Evolutionary conservation across 495 filamentous ascomycete genomes (phyloP).

Genomic region (Cenococcum geophilum): DNA sequence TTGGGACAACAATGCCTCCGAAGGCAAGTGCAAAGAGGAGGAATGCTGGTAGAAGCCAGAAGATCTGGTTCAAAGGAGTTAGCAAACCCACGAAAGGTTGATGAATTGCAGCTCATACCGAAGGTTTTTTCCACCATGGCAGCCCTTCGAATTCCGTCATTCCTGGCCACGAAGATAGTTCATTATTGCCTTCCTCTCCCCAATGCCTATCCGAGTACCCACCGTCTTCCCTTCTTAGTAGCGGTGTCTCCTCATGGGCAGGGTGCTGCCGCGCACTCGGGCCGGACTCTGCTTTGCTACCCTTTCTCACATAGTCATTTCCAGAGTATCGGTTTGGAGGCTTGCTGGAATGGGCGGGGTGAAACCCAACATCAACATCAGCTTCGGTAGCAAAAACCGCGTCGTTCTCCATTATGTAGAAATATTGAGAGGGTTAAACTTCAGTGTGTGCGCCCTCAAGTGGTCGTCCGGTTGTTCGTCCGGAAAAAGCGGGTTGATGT

Average conservation of each 20-base stretch:
- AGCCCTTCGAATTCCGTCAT: slow-evolving; percentile 55
- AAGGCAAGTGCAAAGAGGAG: slow-evolving; percentile 73
- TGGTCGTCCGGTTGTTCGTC: no score
- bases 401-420: slow-evolving; percentile 15
- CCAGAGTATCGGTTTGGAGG: background rate
- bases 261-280: background rate
- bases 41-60: slow-evolving; percentile 76
- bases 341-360: background rate
- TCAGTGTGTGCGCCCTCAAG: no score
- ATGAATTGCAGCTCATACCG: slow-evolving; percentile 46
- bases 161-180: slow-evolving; percentile 37
- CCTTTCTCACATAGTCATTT: background rate
- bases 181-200: slow-evolving; percentile 3
- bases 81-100: slow-evolving; percentile 1
- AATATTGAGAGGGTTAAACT: no score
- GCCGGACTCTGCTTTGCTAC: background rate
- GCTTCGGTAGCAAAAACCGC: slow-evolving; percentile 12
- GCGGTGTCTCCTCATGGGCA: slow-evolving; percentile 15
- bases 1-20: slow-evolving; percentile 74
- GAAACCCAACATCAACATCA: slow-evolving; percentile 7
- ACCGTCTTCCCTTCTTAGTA: slow-evolving; percentile 10
- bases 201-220: background rate
- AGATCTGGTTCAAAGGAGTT: slow-evolving; percentile 50
- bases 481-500: no score
- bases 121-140: slow-evolving; percentile 67